A percentile compares a stretch with the other conserved stretches of the same genome.
Conservation (phyloP, 768 basidiomycete species). For the Lactifluus hygrophoroides region DNA sequence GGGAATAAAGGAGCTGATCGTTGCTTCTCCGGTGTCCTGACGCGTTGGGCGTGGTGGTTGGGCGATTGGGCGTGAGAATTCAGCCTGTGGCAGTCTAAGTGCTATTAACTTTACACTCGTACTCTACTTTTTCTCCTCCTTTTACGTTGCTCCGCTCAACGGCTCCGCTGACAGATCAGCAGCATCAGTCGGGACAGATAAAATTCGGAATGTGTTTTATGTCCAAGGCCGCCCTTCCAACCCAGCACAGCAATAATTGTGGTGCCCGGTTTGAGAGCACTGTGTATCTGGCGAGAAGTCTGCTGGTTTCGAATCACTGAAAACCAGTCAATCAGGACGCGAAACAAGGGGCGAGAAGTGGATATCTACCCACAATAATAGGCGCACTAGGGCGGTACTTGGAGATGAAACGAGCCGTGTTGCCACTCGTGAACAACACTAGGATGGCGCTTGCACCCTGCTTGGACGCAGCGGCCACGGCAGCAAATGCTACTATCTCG, state of each 20-base stretch:
- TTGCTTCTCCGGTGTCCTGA: constrained; percentile 50
- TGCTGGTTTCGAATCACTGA: constrained; percentile 92
- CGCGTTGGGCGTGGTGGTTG: constrained; percentile 52
- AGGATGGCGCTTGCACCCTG: constrained; percentile 93
- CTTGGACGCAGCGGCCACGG: constrained; percentile 91
- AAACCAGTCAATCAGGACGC: neutral
- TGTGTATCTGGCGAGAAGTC: constrained; percentile 93
- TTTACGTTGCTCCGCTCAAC: constrained; percentile 28
- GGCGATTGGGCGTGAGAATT: constrained; percentile 6
- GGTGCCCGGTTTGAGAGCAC: constrained; percentile 71
- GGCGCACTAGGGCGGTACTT: constrained; percentile 93
- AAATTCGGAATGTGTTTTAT: constrained; percentile 83
- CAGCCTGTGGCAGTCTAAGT: neutral
- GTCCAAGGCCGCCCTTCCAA: constrained; percentile 98
- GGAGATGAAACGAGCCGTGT: constrained; percentile 90
- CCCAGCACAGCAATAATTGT: constrained; percentile 95
- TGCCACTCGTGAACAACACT: constrained; percentile 93
- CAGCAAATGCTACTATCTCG: constrained; percentile 94
- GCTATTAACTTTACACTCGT: neutral
- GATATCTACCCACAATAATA: constrained; percentile 78
- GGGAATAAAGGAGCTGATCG: constrained; percentile 48
- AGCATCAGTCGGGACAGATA: constrained; percentile 73
- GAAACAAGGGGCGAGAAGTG: neutral
- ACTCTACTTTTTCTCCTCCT: neutral
- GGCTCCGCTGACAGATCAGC: constrained; percentile 74